phyloP scores from a whole-genome alignment of 139 green algal species.

The Tetraselmis chui region DNA sequence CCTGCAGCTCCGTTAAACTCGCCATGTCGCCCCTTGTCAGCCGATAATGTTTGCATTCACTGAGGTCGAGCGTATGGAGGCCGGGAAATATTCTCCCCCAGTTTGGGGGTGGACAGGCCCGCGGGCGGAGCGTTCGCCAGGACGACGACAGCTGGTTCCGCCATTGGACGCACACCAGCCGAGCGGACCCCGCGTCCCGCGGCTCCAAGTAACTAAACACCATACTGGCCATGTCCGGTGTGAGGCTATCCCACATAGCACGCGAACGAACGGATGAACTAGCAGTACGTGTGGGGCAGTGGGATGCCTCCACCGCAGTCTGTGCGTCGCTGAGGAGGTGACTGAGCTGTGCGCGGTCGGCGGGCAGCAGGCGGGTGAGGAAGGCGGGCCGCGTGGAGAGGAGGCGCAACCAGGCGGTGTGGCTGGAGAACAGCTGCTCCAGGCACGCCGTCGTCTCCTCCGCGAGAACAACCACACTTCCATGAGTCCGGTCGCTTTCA shows the following conservation, averaged over 20 bases:
- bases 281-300: neutral
- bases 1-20: neutral
- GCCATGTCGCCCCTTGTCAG: neutral
- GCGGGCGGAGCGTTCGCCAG: neutral
- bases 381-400: neutral
- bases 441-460: neutral
- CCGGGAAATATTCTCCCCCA: neutral
- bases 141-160: neutral
- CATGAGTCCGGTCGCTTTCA: too few species aligned
- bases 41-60: neutral
- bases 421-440: neutral
- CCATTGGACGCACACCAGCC: neutral
- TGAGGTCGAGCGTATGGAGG: neutral
- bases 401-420: neutral
- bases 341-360: neutral
- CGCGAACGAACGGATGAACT: neutral
- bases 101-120: neutral
- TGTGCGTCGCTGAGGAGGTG: neutral
- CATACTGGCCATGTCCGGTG: neutral
- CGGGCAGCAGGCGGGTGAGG: neutral
- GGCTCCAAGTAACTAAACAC: neutral
- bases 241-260: neutral
- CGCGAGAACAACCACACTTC: too few species aligned
- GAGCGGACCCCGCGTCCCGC: neutral
- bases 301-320: neutral